Conservation (phyloP, 306 rosid genomes). For the Fagus crenata region DNA sequence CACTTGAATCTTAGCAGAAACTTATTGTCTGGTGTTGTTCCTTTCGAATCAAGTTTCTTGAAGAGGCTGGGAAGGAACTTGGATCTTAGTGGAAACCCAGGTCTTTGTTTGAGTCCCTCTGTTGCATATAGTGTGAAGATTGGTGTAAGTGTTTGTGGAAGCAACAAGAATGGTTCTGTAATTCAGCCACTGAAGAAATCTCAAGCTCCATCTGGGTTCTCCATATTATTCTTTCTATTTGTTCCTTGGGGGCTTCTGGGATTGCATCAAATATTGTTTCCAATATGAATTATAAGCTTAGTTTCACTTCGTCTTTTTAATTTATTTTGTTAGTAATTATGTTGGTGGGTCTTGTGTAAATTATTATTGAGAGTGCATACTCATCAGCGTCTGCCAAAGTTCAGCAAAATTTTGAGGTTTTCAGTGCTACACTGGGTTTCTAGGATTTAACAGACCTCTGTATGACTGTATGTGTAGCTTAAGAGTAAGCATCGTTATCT, state of each 20-base stretch:
- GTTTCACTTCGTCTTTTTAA: slow-evolving; percentile 1
- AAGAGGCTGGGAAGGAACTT: slow-evolving; percentile 48
- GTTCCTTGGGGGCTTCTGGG: slow-evolving; percentile 22
- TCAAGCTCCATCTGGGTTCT: slow-evolving; percentile 26
- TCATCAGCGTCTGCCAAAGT: neutral
- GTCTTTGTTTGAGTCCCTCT: slow-evolving; percentile 48
- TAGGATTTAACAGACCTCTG: neutral
- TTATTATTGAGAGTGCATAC: neutral
- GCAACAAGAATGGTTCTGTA: slow-evolving; percentile 20
- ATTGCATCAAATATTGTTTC: slow-evolving; percentile 22
- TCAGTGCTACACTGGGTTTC: neutral
- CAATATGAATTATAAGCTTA: slow-evolving; percentile 3
- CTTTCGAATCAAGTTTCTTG: slow-evolving; percentile 54
- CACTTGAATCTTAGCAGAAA: slow-evolving; percentile 57
- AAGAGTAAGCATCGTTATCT: neutral
- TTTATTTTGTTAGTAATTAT: neutral
- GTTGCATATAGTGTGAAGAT: slow-evolving; percentile 36
- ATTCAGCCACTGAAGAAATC: slow-evolving; percentile 36
- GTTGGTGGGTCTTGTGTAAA: neutral
- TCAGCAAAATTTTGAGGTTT: slow-evolving; percentile 8
- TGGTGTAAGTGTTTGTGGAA: slow-evolving; percentile 50
- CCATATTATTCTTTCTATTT: slow-evolving; percentile 23
- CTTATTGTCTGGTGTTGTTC: slow-evolving; percentile 42
- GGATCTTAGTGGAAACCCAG: slow-evolving; percentile 53
- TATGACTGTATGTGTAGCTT: neutral